Evolutionary conservation across 768 basidiomycete genomes (phyloP), one percentile per base, ranked within the genome.

Genomic region (Pulveroboletus sp.): DNA sequence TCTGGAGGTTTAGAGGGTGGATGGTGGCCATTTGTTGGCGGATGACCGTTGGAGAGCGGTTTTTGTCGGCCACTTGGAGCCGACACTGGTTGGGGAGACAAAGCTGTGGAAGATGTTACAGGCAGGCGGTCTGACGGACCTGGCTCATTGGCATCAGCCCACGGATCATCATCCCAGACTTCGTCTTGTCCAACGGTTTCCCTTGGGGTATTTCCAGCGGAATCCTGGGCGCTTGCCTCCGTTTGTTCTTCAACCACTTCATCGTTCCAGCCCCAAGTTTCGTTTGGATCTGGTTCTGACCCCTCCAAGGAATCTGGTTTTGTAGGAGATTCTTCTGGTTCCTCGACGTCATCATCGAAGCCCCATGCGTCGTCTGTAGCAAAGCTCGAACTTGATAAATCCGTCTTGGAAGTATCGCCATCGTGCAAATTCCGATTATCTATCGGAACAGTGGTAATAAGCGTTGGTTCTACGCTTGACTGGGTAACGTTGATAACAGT

Each of bases 201-300:
- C 10, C 66, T 64, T 8, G 61, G 43, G 6, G 69, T 46, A 11
- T 47, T 27, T 8, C 39, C 46, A 1, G 41, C 11, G 3, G 52
- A 51, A 40, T n/a, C 46, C 26, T 50, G 46, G 21, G 17, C 26
- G 5, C 39, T 45, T 14, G 73, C 74, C 12, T 60, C 46, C 4
- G 65, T 51, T 28, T 66, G 66, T 39, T 58, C 68, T n/a, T 67
- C 54, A n/a, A 50, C 37, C 21, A 30, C 3, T 41, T 66, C 72
- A 28, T 81, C 80, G 35, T 87, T 82, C 82, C 82, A 89, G 3
- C 83, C 89, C 89, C 89, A 91, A 0, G 86, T 81, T 57, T 85
- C 82, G 14, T 66, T 71, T 8, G 79, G 66, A 55, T 80, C 57
- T 12, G 71, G 65, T 24, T 75, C 75, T 5, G 60, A 44, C 26